These are phyloP conservation scores for Oehlia diaphana DNA, from an alignment of 192 early-diverging fungal genomes.

Conservation along the genomic window DNA sequence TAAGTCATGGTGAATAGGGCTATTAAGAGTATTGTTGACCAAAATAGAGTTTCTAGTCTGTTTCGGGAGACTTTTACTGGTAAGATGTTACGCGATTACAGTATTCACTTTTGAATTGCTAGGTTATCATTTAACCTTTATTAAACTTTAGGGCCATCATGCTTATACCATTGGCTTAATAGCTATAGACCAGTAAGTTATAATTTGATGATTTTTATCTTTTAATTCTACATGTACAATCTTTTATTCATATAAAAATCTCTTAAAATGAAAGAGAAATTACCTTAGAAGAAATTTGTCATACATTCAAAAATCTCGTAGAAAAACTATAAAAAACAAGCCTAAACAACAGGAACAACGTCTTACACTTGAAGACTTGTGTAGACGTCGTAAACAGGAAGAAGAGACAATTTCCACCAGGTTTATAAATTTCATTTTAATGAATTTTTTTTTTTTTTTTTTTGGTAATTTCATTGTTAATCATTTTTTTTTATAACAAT, in stretches of 20 bases:
- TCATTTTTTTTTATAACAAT: background rate
- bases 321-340: background rate
- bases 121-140: background rate
- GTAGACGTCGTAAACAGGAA: constrained; percentile 8
- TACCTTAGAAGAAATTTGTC: constrained; percentile 26
- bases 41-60: background rate
- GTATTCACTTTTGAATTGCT: no score
- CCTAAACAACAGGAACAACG: background rate
- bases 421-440: background rate
- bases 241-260: background rate
- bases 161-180: constrained; percentile 14
- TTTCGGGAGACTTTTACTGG: constrained; percentile 28
- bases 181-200: constrained; percentile 15
- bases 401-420: constrained; percentile 6
- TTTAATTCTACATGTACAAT: background rate
- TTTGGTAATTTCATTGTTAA: background rate
- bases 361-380: constrained; percentile 15
- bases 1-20: constrained; percentile 10
- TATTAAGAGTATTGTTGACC: constrained; percentile 13
- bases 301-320: constrained; percentile 19
- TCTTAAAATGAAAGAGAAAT: constrained; percentile 1
- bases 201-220: background rate
- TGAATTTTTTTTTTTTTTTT: background rate
- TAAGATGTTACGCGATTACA: background rate
- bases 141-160: constrained; percentile 15